Conservation (phyloP, 148 eudicot genomes). For the Rhododendron griersonianum region DNA sequence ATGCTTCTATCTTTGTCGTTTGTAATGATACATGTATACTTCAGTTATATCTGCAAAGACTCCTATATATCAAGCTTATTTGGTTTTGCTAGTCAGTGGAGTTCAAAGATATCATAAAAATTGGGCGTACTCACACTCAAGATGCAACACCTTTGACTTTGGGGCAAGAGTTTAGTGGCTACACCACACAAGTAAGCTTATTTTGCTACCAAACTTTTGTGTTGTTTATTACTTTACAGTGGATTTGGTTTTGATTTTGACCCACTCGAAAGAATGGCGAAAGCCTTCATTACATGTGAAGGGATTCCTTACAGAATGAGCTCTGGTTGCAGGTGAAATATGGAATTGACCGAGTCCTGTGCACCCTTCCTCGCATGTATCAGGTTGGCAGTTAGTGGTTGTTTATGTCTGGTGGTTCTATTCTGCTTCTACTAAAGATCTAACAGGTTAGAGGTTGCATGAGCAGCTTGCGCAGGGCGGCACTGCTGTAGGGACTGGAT, state of each 20-base stretch:
- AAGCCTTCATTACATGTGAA: background rate
- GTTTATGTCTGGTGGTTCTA: background rate
- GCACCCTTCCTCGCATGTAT: constrained; percentile 88
- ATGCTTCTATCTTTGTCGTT: background rate
- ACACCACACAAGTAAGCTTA: constrained; percentile 80
- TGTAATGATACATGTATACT: background rate
- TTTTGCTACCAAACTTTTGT: constrained; percentile 4
- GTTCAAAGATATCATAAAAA: constrained; percentile 86
- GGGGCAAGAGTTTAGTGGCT: constrained; percentile 98
- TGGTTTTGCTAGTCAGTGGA: constrained; percentile 50
- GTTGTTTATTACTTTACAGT: background rate
- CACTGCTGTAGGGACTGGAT: constrained; percentile 97
- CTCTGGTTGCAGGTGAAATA: constrained; percentile 70
- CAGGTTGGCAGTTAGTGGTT: constrained; percentile 43
- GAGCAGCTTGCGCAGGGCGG: constrained; percentile 99
- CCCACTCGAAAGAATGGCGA: background rate
- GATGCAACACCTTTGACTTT: constrained; percentile 99
- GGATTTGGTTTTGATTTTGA: background rate
- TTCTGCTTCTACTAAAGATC: constrained; percentile 11
- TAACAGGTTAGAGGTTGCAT: constrained; percentile 3
- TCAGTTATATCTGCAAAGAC: background rate
- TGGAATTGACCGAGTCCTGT: constrained; percentile 72
- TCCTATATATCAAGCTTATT: background rate
- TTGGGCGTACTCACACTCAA: constrained; percentile 98
- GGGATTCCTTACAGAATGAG: constrained; percentile 5